Evolutionary conservation across 805 yeast species (phyloP), one percentile per base, ranked within the genome.

Genomic region (Teunomyces aglyptinius): DNA sequence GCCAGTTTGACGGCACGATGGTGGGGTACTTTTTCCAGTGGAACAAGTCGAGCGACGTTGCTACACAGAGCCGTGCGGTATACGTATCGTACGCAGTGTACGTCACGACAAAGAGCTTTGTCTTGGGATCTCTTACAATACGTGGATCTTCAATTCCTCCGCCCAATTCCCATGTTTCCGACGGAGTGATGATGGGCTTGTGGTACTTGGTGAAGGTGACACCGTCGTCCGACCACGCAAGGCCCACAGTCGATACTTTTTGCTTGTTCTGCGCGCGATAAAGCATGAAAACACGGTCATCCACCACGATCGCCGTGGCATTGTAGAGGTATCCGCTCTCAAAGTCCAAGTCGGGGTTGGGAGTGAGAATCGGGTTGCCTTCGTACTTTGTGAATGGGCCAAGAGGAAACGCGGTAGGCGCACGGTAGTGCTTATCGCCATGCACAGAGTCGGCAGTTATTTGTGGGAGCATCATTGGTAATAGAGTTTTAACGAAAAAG

Each of bases 121-220:
- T 26, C 5, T 41, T 50, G 3, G 73, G 71, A 52, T 71, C 71
- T 42, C 75, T 52, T 3, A 70, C 71, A 18, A 71, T 63, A 39
- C 76, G 55, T 3, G 76, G 76, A 46, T 71, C 76, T 50, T 71
- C 76, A 43, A 70, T 61, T 1, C 76, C 76, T 11, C 76, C 76
- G 4, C 66, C 67, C 26, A 40, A 26, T 47, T 71, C 76, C 68
- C 71, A 71, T 1, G 64, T 55, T 48, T 71, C 75, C 1, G 73
- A 64, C 5, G 75, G 67, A 12, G 44, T 47, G 31, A 71, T 42
- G 10, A 71, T 57, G 10, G 76, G 76, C 32, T 57, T 49, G 27
- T 51, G 53, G 50, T 58, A 60, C 39, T 66, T 53, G 8, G 49
- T 54, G 53, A 71, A 71, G 31, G 58, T 57, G 53, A 55, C 57